Base-by-base conservation (phyloP, 106 monocot genomes). In the Phalaenopsis aphrodite region DNA sequence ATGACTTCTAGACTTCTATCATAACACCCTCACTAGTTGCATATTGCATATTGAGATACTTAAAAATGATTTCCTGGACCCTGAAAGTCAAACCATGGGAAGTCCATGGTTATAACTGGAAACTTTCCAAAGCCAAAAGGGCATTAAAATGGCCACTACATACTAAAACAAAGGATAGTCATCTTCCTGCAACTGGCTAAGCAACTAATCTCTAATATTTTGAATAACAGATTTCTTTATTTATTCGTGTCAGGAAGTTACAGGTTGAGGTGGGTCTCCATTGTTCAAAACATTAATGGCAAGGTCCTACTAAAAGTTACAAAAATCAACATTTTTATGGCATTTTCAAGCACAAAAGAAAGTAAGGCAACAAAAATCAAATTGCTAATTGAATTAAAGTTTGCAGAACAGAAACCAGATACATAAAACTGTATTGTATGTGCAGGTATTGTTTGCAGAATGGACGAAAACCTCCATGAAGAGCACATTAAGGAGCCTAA, bases 241-340 rank as follows among this genome's bases (percentile, higher is more conserved):
- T 49, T 55, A 64, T 12, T 17, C 39, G 75, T 48, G 75, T 41
- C 85, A 93, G 93, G 93, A 38, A 86, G 78, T 66, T 93, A 82
- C 81, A 84, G 79, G 67, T 56, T 84, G 49, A 87, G 87, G 72
- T 84, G 83, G 77, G 91, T 91, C 39, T 84, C 86, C 61, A 61
- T 61, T 58, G 45, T 86, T 37, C 66, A 86, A 14, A 85, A 86
- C 67, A 87, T 69, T 64, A 82, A 88, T 43, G 87, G 78, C 38
- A 84, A 86, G 37, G 83, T 93, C n/a, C 64, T 89, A 7, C 75
- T 93, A 55, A 87, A 75, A 77, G 78, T 88, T 7, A 93, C 85
- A 82, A 93, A 91, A 84, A 81, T 77, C 72, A 85, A 84, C 67
- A 1, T 21, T 61, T 52, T 81, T 42, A 83, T 79, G 80, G 74